These are phyloP conservation scores for Raffaelea albimanens DNA, from an alignment of 2,329 filamentous ascomycete genomes.

Conservation along the genomic window DNA sequence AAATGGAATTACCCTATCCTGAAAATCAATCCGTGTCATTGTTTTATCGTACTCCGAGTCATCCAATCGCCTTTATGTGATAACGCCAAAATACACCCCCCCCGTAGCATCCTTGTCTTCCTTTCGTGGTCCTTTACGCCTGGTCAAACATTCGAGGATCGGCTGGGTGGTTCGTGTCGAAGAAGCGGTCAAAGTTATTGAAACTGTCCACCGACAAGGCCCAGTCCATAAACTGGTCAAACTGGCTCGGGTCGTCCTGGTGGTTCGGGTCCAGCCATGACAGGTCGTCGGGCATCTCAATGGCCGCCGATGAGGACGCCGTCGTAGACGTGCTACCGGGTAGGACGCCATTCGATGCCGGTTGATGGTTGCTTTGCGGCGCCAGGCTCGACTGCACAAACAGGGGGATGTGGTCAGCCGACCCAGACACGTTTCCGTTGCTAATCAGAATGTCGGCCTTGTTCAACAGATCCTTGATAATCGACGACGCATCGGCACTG, in stretches of 20 bases:
- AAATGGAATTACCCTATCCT: too few relatives aligned
- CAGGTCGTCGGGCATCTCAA: slow-evolving; percentile 6
- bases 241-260: slow-evolving; percentile 4
- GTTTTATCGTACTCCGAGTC: too few relatives aligned
- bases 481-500: slow-evolving; percentile 24
- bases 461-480: slow-evolving; percentile 22
- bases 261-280: slow-evolving; percentile 15
- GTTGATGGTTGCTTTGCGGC: too few relatives aligned
- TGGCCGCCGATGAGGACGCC: neutral
- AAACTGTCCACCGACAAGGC: slow-evolving; percentile 18
- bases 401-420: too few relatives aligned
- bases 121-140: too few relatives aligned
- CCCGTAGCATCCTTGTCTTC: too few relatives aligned
- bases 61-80: too few relatives aligned
- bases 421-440: neutral
- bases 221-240: slow-evolving; percentile 19
- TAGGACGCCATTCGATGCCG: neutral
- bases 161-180: neutral
- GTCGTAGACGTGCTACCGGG: neutral
- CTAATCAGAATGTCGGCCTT: slow-evolving; percentile 14
- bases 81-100: too few relatives aligned
- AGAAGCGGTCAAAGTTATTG: slow-evolving; percentile 13
- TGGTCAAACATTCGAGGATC: neutral
- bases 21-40: too few relatives aligned
- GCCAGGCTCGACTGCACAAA: neutral